Evolutionary conservation across 2,329 filamentous ascomycete species (phyloP), one percentile per base, ranked within the genome.

Genomic region (Cercospora sp.): DNA sequence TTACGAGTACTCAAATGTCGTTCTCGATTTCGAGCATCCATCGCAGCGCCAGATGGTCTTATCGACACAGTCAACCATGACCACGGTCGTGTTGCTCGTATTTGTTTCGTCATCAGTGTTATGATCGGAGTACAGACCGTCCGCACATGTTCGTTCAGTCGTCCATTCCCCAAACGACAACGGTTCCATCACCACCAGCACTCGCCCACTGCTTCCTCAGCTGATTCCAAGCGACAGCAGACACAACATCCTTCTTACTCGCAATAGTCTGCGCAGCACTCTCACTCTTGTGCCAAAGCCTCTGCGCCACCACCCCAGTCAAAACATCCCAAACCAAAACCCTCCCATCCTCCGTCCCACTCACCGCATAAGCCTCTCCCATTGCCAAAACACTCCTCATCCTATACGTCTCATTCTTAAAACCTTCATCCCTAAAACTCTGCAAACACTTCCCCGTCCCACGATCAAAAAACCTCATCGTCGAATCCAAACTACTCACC

Each of bases 261-360:
- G 87, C 82, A 59, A 18, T 55, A 30, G 67, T 72, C 18, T 69
- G 74, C 48, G 67, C 68, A 9, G 74, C 57, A 76, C 73, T 3
- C 23, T 36, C 60, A 60, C 73, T 68, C 23, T 76, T 77, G 67
- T 85, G 83, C 39, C 77, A 80, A 5, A 97, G 80, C 71, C 83
- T 87, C 33, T 90, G 87, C 67, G 87, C 83, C 61, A 91, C 77
- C 64, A 89, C 86, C 1, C 92, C 94, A 5, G 86, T 90, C 64
- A 97, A 78, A 20, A 96, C 81, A 80, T 97, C 93, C 94, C 94
- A 98, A 1, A 88, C 92, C 82, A 90, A 89, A 7, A 93, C 80
- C 74, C 84, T 84, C 2, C 91, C 91, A 69, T 90, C 83, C 79
- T 97, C 94, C 75, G 93, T 93, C 7, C 94, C 94, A 61, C 88